Conservation (phyloP, 345 rosid species). For the Syzygium grande region DNA sequence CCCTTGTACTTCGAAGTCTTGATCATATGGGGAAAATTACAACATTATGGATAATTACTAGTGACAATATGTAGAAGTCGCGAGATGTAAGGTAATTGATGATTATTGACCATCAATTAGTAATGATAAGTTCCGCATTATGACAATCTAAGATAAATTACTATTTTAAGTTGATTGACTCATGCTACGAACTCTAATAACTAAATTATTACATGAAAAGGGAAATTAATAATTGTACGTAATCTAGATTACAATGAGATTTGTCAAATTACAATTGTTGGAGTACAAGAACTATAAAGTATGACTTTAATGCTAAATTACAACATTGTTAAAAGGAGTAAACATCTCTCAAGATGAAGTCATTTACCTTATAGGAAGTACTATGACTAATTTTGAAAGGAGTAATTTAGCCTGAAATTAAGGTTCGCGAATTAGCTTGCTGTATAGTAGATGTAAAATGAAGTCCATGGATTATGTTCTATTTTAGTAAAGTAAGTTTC, state of each 20-base stretch:
- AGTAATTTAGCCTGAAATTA: background rate
- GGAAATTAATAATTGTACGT: too few relatives aligned
- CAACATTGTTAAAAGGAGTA: background rate
- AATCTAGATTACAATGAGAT: fast-evolving
- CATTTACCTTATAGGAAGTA: background rate
- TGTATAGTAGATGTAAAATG: background rate
- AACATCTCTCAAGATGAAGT: background rate
- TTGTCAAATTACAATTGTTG: background rate
- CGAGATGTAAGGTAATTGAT: background rate
- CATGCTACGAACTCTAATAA: background rate
- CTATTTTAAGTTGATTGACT: background rate
- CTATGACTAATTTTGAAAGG: background rate
- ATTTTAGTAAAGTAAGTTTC: background rate
- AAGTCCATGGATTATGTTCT: background rate
- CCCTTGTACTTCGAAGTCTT: too few relatives aligned
- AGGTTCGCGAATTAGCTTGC: background rate
- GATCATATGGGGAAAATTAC: background rate
- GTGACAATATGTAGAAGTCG: background rate
- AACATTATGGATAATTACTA: background rate
- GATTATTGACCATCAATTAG: background rate
- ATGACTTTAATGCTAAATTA: background rate
- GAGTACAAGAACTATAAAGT: fast-evolving
- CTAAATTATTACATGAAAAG: background rate
- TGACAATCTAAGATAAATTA: background rate
- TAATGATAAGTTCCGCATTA: background rate